Conservation (phyloP, 1,139 yeast species). For the Yamadazyma atlantica region DNA sequence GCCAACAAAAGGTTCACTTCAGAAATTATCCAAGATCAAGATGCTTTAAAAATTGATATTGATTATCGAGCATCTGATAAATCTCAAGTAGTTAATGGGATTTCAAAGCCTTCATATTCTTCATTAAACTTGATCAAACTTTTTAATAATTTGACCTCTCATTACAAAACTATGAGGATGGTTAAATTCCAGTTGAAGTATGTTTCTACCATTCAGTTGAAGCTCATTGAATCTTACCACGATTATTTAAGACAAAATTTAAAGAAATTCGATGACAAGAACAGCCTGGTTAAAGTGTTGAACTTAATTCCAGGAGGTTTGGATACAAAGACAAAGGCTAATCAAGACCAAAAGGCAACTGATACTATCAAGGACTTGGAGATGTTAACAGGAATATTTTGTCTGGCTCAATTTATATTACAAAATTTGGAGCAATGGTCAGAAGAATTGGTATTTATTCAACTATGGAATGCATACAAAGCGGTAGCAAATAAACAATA, state of each 20-base stretch:
- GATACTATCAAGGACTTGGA: conserved; percentile 44
- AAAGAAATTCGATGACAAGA: conserved; percentile 46
- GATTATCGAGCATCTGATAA: conserved; percentile 42
- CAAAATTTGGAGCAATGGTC: conserved; percentile 63
- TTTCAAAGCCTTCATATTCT: conserved; percentile 63
- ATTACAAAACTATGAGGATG: conserved; percentile 56
- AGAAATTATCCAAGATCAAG: conserved; percentile 52
- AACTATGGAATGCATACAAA: conserved; percentile 54
- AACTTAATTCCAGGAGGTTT: conserved; percentile 39
- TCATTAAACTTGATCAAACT: conserved; percentile 62
- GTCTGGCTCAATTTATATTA: conserved; percentile 56
- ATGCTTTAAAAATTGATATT: conserved; percentile 62
- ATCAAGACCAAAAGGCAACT: conserved; percentile 10
- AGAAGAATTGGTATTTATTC: conserved; percentile 61
- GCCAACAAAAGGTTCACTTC: conserved; percentile 55
- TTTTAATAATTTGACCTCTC: conserved; percentile 65
- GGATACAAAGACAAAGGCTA: conserved; percentile 8
- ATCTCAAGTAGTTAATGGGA: conserved; percentile 23
- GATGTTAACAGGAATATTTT: conserved; percentile 56
- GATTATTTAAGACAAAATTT: conserved; percentile 48
- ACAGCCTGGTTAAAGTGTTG: conserved; percentile 32
- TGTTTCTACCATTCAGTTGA: conserved; percentile 68
- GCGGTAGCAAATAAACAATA: conserved; percentile 18
- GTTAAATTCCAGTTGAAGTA: conserved; percentile 67
- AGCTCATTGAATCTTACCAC: conserved; percentile 59